Conservation (phyloP, 2,329 filamentous ascomycete species). For the Rhinocladiella mackenziei region DNA sequence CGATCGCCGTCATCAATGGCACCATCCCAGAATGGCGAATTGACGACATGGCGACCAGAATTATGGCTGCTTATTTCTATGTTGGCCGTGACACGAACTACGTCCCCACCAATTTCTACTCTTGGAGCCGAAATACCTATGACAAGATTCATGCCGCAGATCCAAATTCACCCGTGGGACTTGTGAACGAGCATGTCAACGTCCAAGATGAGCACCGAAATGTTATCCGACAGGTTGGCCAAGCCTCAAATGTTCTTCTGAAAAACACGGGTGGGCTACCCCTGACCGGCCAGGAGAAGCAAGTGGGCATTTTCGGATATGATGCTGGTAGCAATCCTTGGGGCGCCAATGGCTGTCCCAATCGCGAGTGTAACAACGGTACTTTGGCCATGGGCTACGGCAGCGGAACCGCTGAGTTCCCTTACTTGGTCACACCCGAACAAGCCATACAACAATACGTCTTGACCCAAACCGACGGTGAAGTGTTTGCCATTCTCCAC, state of each 20-base stretch:
- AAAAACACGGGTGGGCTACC: slow-evolving; percentile 79
- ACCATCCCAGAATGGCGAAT: slow-evolving; percentile 82
- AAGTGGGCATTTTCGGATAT: slow-evolving; percentile 73
- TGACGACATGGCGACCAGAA: slow-evolving; percentile 88
- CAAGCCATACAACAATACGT: slow-evolving; percentile 64
- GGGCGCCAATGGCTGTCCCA: slow-evolving; percentile 74
- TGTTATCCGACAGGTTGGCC: slow-evolving; percentile 71
- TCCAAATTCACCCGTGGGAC: slow-evolving; percentile 24
- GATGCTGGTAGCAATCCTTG: slow-evolving; percentile 72
- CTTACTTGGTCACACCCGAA: slow-evolving; percentile 60
- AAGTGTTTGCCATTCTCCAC: slow-evolving; percentile 58
- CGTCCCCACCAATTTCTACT: slow-evolving; percentile 70
- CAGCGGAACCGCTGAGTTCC: slow-evolving; percentile 57
- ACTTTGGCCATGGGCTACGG: slow-evolving; percentile 63
- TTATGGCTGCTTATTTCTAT: slow-evolving; percentile 62
- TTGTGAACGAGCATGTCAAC: slow-evolving; percentile 75
- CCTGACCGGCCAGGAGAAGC: slow-evolving; percentile 68
- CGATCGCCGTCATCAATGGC: slow-evolving; percentile 80
- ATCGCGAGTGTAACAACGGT: slow-evolving; percentile 61
- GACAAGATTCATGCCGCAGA: slow-evolving; percentile 62
- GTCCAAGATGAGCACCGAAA: slow-evolving; percentile 71
- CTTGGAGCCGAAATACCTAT: slow-evolving; percentile 72
- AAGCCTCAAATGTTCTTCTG: slow-evolving; percentile 78
- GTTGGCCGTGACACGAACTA: slow-evolving; percentile 50
- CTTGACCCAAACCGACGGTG: slow-evolving; percentile 59